Conservation (phyloP, 495 filamentous ascomycete genomes). For the Neurospora cerealis region DNA sequence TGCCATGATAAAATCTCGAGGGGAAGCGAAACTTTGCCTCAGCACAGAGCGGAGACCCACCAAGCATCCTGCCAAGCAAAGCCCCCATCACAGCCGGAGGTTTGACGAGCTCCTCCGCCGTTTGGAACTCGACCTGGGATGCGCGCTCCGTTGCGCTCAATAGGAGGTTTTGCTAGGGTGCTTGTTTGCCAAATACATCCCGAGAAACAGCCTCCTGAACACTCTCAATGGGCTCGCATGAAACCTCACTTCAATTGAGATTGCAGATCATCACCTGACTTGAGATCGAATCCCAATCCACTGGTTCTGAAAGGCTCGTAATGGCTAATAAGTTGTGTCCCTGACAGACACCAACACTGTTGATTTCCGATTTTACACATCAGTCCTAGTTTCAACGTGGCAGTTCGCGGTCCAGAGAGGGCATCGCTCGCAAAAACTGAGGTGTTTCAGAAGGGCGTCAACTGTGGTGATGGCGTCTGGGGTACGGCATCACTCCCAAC, state of each 20-base stretch:
- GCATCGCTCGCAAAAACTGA: background rate
- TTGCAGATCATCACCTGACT: background rate
- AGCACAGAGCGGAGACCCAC: background rate
- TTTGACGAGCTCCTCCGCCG: background rate
- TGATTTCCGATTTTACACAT: background rate
- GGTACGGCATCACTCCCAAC: background rate
- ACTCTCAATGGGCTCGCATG: background rate
- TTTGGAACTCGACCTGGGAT: background rate
- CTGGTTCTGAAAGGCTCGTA: background rate
- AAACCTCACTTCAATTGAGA: background rate
- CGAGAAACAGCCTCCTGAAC: background rate
- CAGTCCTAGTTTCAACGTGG: background rate
- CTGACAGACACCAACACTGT: background rate
- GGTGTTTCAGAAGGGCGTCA: background rate
- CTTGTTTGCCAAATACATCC: background rate
- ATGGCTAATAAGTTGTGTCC: background rate
- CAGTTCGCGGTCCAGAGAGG: background rate
- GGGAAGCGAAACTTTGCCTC: background rate
- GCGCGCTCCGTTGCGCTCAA: background rate
- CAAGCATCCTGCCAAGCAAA: background rate
- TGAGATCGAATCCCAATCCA: background rate
- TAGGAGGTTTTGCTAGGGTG: background rate
- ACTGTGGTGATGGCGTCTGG: background rate
- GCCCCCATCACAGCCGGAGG: background rate
- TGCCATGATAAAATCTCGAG: background rate